Percentiles rank a stretch among this genome's conserved stretches.
Conservation (phyloP, 768 basidiomycete genomes). For the Auricularia sp. region DNA sequence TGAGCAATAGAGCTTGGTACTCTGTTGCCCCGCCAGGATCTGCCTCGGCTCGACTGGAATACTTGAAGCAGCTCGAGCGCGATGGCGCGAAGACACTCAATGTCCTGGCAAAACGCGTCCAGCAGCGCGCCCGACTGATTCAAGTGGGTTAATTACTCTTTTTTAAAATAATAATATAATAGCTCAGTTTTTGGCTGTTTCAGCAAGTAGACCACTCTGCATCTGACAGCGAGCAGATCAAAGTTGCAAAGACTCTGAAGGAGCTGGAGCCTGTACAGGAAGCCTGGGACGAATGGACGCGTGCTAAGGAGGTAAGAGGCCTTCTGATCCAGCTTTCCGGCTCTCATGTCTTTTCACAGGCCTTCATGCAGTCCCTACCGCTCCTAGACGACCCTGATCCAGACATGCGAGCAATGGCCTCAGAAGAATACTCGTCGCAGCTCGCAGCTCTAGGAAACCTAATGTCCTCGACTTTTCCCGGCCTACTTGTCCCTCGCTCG, state of each 20-base stretch:
- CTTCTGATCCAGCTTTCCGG: neutral
- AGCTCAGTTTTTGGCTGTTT: no score
- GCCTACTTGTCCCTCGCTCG: slow-evolving; percentile 65
- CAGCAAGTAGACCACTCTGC: slow-evolving; percentile 1
- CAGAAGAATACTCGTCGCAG: slow-evolving; percentile 51
- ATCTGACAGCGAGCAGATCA: slow-evolving; percentile 36
- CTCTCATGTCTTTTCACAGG: slow-evolving; percentile 8
- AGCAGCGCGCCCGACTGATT: slow-evolving; percentile 36
- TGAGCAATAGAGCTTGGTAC: neutral
- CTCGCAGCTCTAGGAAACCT: slow-evolving; percentile 20
- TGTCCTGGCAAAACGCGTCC: slow-evolving; percentile 43
- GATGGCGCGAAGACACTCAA: slow-evolving; percentile 44
- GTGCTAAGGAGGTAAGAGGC: slow-evolving; percentile 44
- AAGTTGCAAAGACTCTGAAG: slow-evolving; percentile 49
- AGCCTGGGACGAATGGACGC: slow-evolving; percentile 59
- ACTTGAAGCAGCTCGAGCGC: slow-evolving; percentile 21
- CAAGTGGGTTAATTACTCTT: neutral
- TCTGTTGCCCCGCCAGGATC: neutral
- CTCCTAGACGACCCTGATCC: slow-evolving; percentile 68
- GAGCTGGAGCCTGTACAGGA: slow-evolving; percentile 57
- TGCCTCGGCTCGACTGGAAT: neutral
- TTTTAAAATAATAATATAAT: neutral
- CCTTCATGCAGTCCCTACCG: slow-evolving; percentile 29
- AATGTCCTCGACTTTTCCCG: slow-evolving; percentile 44
- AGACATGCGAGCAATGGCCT: slow-evolving; percentile 62